Evolutionary conservation across 176 grass and related monocot species (phyloP), one percentile per base, ranked within the genome.

Genomic region (Secale cereale): DNA sequence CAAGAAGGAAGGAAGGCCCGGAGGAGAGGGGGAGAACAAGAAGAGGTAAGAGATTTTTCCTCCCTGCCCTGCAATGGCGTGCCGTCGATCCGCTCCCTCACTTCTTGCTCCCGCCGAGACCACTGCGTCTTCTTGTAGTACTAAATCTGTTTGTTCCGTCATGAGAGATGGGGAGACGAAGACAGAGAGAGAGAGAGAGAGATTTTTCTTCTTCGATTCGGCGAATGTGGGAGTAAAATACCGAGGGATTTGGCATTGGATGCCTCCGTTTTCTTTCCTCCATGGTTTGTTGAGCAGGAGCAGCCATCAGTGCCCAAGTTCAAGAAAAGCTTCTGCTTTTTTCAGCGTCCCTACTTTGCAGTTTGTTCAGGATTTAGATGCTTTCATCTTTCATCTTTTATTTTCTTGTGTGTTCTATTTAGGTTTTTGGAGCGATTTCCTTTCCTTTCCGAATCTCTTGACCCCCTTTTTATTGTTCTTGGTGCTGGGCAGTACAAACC

Each of bases 31-130:
- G 8, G 59, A 2, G 0, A 60, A 1, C 1, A 12, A 25, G 8
- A 71, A 11, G 46, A 89, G 88, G 83, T 86, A 64, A 86, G 72
- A 27, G 13, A 32, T 76, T 52, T 54, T 4, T 17, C 54, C 2
- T 28, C 45, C 17, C 25, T 22, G 28, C 41, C 6, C 7, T 16
- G 65, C 81, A 77, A 60, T 62, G 62, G n/a, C 3, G 29, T 52
- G 2, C 50, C 50, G 52, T 78, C 3, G 71, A 61, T 89, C 63
- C 83, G 0, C 7, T 14, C 60, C 15, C 6, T 1, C 6, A 41
- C 0, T 61, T 30, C 26, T 74, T 75, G 29, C 75, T 8, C 8
- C 6, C 27, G 15, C 3, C 9, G 46, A 76, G 10, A 27, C 5
- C 8, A 3, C 0, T 70, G 87, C 69, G 0, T 50, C 37, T 32